phyloP scores from a whole-genome alignment of 345 rosid genomes.

The Moricandia arvensis region DNA sequence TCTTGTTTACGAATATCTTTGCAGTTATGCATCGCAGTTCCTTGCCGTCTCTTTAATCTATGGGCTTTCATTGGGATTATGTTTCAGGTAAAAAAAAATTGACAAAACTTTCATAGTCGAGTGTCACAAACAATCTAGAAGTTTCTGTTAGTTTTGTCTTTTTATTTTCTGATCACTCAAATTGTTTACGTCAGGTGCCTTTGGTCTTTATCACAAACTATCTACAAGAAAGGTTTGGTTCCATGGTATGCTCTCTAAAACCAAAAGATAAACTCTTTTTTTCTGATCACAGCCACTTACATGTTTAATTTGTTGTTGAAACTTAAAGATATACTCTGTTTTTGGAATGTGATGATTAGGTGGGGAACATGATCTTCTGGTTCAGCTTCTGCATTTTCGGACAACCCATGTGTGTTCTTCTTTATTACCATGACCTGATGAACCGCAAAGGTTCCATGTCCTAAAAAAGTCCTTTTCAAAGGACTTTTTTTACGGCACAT shows the following conservation, averaged over 20 bases:
- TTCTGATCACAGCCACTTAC: neutral
- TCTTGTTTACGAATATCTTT: constrained; percentile 2
- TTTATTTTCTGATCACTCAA: constrained; percentile 1
- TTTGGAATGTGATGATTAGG: constrained; percentile 47
- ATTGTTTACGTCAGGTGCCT: constrained; percentile 56
- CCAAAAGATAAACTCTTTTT: neutral
- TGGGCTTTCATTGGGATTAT: constrained; percentile 97
- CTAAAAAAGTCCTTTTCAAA: neutral
- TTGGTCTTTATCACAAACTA: constrained; percentile 76
- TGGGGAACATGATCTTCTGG: constrained; percentile 98
- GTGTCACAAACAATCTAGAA: neutral
- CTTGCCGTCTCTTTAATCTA: constrained; percentile 84
- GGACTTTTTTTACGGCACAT: neutral
- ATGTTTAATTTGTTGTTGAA: neutral
- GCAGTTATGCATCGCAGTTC: constrained; percentile 95
- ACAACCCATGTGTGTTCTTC: constrained; percentile 93
- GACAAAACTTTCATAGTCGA: neutral
- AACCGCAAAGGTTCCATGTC: constrained; percentile 58
- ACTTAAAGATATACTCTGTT: neutral
- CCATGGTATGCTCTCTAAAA: constrained; percentile 61
- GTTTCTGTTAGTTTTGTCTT: neutral
- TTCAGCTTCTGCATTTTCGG: constrained; percentile 89
- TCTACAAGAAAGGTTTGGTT: constrained; percentile 67
- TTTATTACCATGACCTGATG: constrained; percentile 95
- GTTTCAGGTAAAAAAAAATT: constrained; percentile 66